These are phyloP conservation scores for Nitzschia palea DNA, from an alignment of 108 stramenopile genomes.

Conservation along the genomic window DNA sequence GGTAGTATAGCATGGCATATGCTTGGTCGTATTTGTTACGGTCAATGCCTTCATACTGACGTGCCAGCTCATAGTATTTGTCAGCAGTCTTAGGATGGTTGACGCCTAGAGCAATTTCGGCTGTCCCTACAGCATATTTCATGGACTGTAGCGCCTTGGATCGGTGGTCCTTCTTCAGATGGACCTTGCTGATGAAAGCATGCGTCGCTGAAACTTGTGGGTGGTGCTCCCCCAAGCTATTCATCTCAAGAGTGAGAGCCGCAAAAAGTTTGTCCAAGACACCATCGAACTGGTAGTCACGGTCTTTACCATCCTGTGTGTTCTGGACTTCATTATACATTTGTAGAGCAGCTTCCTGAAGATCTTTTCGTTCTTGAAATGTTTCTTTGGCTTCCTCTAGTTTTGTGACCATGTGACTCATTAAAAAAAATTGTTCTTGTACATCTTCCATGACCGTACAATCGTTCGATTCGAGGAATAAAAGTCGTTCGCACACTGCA, in stretches of 20 bases:
- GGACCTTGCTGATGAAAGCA: slow-evolving; percentile 19
- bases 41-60: slow-evolving; percentile 11
- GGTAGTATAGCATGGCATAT: slow-evolving; percentile 25
- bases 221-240: slow-evolving; percentile 33
- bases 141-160: slow-evolving; percentile 24
- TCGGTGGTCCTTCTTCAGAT: slow-evolving; percentile 14
- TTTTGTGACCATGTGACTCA: slow-evolving; percentile 24
- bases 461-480: neutral
- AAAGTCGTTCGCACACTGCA: slow-evolving; percentile 20
- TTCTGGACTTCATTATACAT: slow-evolving; percentile 20
- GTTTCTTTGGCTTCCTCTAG: slow-evolving; percentile 24
- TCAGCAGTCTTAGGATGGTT: slow-evolving; percentile 37
- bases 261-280: slow-evolving; percentile 20
- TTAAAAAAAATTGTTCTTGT: slow-evolving; percentile 1
- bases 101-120: slow-evolving; percentile 24
- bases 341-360: slow-evolving; percentile 28
- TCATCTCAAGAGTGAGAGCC: slow-evolving; percentile 29
- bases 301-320: neutral
- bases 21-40: slow-evolving; percentile 9
- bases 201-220: slow-evolving; percentile 44
- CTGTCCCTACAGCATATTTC: slow-evolving; percentile 24
- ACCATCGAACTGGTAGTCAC: slow-evolving; percentile 22
- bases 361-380: slow-evolving; percentile 14
- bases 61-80: slow-evolving; percentile 29
- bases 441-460: neutral